Conservation (phyloP, 495 filamentous ascomycete genomes). For the Schizothecium vesticola region DNA sequence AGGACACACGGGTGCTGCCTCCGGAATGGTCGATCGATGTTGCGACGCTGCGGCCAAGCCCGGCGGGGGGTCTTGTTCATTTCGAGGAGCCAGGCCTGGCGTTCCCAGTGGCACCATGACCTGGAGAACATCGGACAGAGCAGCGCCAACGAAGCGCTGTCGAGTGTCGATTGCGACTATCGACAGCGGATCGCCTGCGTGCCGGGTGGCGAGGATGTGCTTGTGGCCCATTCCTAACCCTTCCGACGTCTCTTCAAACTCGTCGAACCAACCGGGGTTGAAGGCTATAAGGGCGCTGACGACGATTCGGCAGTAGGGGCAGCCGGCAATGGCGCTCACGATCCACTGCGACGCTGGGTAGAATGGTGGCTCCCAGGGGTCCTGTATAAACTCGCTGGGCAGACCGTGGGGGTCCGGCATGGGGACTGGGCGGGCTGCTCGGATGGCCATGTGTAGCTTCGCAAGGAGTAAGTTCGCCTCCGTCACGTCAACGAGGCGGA, state of each 20-base stretch:
- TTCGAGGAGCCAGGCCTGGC: no score
- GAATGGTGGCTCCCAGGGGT: background rate
- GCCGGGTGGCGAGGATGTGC: background rate
- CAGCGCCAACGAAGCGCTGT: background rate
- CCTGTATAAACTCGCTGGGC: background rate
- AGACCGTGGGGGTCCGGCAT: background rate
- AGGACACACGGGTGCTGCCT: background rate
- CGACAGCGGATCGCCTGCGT: background rate
- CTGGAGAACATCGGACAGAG: background rate
- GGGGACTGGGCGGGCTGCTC: background rate
- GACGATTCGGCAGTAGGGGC: background rate
- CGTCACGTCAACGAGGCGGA: background rate
- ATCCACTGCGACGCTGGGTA: background rate
- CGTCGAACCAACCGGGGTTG: background rate
- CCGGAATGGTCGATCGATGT: background rate
- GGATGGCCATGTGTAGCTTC: background rate
- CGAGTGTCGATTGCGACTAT: background rate
- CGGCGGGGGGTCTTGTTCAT: no score
- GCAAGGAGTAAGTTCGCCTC: background rate
- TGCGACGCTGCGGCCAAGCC: background rate
- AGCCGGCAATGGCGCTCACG: background rate
- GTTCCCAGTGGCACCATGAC: background rate
- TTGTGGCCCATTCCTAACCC: background rate
- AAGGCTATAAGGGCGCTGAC: background rate
- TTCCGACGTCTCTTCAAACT: background rate